A percentile compares a stretch with the other conserved stretches of the same genome.
Evolutionary conservation across 2,329 filamentous ascomycete species (phyloP).

Genomic region (Pestalotiopsis sp.): DNA sequence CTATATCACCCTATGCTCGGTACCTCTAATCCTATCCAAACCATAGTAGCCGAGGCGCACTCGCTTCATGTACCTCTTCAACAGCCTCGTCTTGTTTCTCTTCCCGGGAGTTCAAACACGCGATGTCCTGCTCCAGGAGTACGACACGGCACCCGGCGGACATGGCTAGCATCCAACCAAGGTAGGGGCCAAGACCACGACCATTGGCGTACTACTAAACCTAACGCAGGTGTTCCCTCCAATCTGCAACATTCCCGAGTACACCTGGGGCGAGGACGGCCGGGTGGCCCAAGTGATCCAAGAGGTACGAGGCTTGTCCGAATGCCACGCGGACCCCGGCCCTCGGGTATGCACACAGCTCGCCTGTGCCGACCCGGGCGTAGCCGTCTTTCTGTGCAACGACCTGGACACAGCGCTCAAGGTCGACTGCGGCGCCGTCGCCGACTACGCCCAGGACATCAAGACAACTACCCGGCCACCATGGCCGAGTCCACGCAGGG

Average conservation of each 20-base stretch:
- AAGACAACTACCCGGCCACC: not conserved
- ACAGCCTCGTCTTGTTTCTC: not conserved
- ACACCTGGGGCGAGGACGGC: not conserved
- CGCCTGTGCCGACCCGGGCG: not conserved
- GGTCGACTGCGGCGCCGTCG: not conserved
- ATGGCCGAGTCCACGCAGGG: not conserved
- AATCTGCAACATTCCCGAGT: not conserved
- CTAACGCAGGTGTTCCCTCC: not conserved
- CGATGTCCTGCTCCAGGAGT: not conserved
- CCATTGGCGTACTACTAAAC: not conserved
- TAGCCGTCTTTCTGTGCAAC: conserved; percentile 3
- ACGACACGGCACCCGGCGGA: not conserved
- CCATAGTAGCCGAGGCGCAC: no score
- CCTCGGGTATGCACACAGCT: not conserved
- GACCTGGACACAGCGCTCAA: not conserved
- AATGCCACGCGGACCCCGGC: not conserved
- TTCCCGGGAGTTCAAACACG: not conserved
- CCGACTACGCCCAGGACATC: conserved; percentile 5
- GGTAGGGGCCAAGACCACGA: not conserved
- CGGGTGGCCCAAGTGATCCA: not conserved
- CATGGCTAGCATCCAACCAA: conserved; percentile 2
- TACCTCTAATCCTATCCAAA: no score
- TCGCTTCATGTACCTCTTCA: not conserved
- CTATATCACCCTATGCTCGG: no score
- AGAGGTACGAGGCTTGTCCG: not conserved